Percentiles rank a stretch among this genome's conserved stretches.
phyloP scores from a whole-genome alignment of 805 yeast species.

The Starmerella kuoi region DNA sequence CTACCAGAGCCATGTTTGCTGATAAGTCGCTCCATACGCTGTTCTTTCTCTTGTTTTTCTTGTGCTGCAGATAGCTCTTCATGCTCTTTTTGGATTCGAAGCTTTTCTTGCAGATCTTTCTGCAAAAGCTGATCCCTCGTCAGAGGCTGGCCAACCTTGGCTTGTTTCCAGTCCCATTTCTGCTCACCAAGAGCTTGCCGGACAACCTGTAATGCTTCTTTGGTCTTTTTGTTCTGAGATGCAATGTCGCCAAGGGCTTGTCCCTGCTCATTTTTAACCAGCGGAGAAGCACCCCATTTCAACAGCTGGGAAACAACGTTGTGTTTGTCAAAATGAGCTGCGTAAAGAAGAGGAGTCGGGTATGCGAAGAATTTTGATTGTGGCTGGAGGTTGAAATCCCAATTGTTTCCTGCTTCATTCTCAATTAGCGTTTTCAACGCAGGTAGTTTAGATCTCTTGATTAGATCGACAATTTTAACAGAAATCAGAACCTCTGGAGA shows the following conservation, averaged over 20 bases:
- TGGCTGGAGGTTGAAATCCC: constrained; percentile 48
- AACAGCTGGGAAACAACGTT: constrained; percentile 55
- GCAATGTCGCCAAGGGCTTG: constrained; percentile 62
- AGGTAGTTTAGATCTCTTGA: constrained; percentile 70
- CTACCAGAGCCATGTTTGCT: constrained; percentile 23
- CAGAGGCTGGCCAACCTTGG: constrained; percentile 50
- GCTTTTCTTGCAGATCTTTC: constrained; percentile 23
- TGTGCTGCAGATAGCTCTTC: constrained; percentile 18
- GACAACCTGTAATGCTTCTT: constrained; percentile 52
- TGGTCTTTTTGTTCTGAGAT: constrained; percentile 28
- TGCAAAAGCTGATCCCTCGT: constrained; percentile 27
- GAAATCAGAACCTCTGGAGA: constrained; percentile 39
- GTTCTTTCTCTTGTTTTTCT: constrained; percentile 17
- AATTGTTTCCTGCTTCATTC: constrained; percentile 39
- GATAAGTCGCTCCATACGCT: constrained; percentile 22
- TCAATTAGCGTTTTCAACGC: constrained; percentile 50
- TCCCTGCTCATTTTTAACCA: constrained; percentile 39
- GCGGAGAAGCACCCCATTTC: constrained; percentile 61
- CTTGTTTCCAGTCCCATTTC: constrained; percentile 54
- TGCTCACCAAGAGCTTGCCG: constrained; percentile 58
- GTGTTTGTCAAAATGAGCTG: constrained; percentile 52
- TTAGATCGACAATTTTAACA: constrained; percentile 41
- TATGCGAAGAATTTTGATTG: constrained; percentile 37
- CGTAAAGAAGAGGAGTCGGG: constrained; percentile 72
- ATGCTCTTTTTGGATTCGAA: constrained; percentile 16